These are phyloP conservation scores for Penicillium riverlandense DNA, from an alignment of 495 filamentous ascomycete genomes.

Conservation along the genomic window DNA sequence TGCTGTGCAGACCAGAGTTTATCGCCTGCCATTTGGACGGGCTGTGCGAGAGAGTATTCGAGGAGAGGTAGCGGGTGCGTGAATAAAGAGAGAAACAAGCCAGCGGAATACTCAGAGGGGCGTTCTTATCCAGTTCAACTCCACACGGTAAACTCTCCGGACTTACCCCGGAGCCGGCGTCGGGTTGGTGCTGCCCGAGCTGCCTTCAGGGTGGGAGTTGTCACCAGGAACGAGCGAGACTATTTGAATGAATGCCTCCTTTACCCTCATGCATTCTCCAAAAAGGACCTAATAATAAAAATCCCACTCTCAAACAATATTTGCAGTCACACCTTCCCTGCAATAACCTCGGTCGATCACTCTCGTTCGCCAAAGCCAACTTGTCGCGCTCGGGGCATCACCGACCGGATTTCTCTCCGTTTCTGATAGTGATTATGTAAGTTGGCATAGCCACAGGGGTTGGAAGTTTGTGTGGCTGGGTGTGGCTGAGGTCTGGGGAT, in stretches of 20 bases:
- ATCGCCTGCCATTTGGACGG: constrained; percentile 21
- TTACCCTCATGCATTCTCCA: too few species aligned
- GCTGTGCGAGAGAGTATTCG: too few species aligned
- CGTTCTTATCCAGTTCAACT: constrained; percentile 10
- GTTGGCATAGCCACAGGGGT: not conserved
- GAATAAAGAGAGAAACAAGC: not conserved
- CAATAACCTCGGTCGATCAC: too few species aligned
- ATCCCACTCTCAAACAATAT: too few species aligned
- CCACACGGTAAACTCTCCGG: constrained; percentile 18
- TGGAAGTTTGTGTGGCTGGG: too few species aligned
- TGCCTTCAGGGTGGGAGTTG: not conserved
- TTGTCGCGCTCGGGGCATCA: not conserved
- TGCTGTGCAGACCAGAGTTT: constrained; percentile 29
- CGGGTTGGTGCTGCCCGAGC: not conserved
- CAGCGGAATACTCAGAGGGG: constrained; percentile 18
- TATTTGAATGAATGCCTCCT: too few species aligned
- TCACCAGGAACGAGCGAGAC: too few species aligned
- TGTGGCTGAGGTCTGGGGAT: too few species aligned
- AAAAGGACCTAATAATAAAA: too few species aligned
- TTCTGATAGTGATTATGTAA: not conserved
- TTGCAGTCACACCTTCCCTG: too few species aligned
- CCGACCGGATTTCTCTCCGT: constrained; percentile 2
- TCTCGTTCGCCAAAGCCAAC: too few species aligned
- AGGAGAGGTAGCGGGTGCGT: too few species aligned
- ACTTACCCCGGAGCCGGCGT: constrained; percentile 13